These are phyloP conservation scores for Lachancea dasiensis DNA, from an alignment of 805 yeast species.

Conservation along the genomic window DNA sequence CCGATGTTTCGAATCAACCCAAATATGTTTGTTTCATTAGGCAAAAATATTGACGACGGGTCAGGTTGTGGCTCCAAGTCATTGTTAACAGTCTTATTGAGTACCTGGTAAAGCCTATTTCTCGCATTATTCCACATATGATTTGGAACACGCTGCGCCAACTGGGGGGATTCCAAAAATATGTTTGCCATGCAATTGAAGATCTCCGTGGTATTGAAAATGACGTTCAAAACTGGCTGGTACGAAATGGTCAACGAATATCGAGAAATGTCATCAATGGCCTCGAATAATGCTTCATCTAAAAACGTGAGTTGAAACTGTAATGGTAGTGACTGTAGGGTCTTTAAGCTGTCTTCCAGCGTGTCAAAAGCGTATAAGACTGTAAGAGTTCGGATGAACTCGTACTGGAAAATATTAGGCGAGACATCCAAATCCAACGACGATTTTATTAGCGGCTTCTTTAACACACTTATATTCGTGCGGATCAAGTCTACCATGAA, in stretches of 20 bases:
- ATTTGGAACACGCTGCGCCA: background rate
- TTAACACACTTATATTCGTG: slow-evolving; percentile 23
- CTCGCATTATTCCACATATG: slow-evolving; percentile 27
- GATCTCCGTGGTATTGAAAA: slow-evolving; percentile 49
- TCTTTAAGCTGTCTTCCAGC: slow-evolving; percentile 41
- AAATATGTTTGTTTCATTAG: slow-evolving; percentile 9
- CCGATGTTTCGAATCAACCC: slow-evolving; percentile 29
- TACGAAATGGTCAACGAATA: slow-evolving; percentile 40
- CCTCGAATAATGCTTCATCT: slow-evolving; percentile 15
- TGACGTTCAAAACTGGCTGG: slow-evolving; percentile 47
- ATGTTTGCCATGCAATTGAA: slow-evolving; percentile 38
- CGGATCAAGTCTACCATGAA: slow-evolving; percentile 27
- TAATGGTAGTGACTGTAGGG: slow-evolving; percentile 19
- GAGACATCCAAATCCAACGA: slow-evolving; percentile 20
- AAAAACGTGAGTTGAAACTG: slow-evolving; percentile 17
- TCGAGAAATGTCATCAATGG: slow-evolving; percentile 31
- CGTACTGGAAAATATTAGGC: slow-evolving; percentile 38
- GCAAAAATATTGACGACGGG: slow-evolving; percentile 1
- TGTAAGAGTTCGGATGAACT: slow-evolving; percentile 45
- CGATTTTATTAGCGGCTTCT: slow-evolving; percentile 19
- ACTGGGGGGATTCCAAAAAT: slow-evolving; percentile 6
- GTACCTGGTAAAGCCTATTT: slow-evolving; percentile 20
- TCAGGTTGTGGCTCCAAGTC: background rate
- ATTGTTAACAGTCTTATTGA: slow-evolving; percentile 15
- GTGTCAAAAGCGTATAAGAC: slow-evolving; percentile 50